Evolutionary conservation across 768 basidiomycete genomes (phyloP).

Genomic region (Kwoniella dendrophila): DNA sequence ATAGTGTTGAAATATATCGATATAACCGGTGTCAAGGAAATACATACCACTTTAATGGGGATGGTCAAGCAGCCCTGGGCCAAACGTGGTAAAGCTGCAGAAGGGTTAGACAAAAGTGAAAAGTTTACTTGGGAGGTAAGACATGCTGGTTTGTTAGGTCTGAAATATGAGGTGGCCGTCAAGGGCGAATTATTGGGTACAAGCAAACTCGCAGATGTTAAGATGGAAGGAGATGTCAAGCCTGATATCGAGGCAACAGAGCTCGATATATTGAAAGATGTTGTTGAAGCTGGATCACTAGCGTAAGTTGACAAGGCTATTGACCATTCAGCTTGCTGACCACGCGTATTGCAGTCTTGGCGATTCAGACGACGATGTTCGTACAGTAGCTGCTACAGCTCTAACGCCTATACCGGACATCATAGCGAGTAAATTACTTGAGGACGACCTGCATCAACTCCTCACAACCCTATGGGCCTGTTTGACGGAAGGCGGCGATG

Average conservation of each 20-base stretch:
- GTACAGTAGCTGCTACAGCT: constrained; percentile 90
- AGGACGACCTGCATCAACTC: constrained; percentile 71
- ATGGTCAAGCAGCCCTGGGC: constrained; percentile 91
- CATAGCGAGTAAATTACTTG: constrained; percentile 70
- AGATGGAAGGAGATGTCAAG: constrained; percentile 43
- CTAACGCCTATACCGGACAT: constrained; percentile 81
- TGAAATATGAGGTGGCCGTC: constrained; percentile 98
- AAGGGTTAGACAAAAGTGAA: constrained; percentile 37
- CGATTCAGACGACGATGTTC: constrained; percentile 93
- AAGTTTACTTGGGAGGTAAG: constrained; percentile 91
- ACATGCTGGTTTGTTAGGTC: constrained; percentile 93
- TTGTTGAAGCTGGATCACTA: constrained; percentile 86
- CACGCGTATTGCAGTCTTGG: constrained; percentile 63
- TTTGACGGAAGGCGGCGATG: constrained; percentile 89
- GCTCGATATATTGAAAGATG: constrained; percentile 66
- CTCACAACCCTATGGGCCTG: constrained; percentile 88
- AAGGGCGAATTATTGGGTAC: constrained; percentile 71
- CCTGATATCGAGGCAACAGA: constrained; percentile 22
- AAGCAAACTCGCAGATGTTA: constrained; percentile 29
- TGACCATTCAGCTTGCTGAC: not conserved
- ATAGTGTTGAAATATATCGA: constrained; percentile 87
- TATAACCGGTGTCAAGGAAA: constrained; percentile 71
- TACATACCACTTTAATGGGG: constrained; percentile 78
- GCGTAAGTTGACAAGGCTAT: constrained; percentile 64
- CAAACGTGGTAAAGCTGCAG: constrained; percentile 41